These are phyloP conservation scores for Lathyrus aphaca DNA, from an alignment of 306 rosid species.

Conservation along the genomic window DNA sequence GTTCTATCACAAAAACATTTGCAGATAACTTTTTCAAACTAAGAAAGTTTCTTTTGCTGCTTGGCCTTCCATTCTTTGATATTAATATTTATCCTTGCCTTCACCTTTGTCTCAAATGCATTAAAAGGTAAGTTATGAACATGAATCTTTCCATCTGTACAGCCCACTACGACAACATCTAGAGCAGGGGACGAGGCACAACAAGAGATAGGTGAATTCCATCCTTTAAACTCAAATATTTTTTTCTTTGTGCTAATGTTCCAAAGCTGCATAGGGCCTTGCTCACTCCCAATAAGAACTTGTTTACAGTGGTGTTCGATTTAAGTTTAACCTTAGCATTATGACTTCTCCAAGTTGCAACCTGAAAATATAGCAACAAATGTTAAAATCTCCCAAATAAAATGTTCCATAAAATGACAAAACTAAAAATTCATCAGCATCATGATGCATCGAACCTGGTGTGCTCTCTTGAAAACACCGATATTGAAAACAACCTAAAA, in stretches of 20 bases:
- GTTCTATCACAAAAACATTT: no score
- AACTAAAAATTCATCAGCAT: no score
- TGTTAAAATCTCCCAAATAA: conserved; percentile 14
- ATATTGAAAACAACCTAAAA: no score
- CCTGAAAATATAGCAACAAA: conserved; percentile 46
- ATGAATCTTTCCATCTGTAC: conserved; percentile 83
- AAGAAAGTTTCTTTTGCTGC: no score
- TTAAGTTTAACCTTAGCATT: conserved; percentile 46
- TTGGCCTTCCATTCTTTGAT: no score
- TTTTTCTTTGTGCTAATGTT: conserved; percentile 81
- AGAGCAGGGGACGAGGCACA: conserved; percentile 90
- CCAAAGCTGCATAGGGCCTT: no score
- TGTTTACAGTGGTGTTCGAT: conserved; percentile 36
- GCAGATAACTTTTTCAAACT: no score
- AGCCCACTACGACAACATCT: conserved; percentile 90
- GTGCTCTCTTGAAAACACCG: no score
- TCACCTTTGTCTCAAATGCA: no score
- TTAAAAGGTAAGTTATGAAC: conserved; percentile 78
- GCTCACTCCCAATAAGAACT: conserved; percentile 88
- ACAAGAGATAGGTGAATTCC: conserved; percentile 76
- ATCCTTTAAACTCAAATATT: conserved; percentile 84
- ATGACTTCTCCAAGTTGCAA: conserved; percentile 83
- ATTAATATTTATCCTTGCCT: no score
- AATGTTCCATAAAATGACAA: neutral
- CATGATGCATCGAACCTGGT: no score